Percentiles rank a stretch among this genome's conserved stretches.
These are phyloP conservation scores for Sungouiella thailandica DNA, from an alignment of 805 yeast species.

Conservation along the genomic window DNA sequence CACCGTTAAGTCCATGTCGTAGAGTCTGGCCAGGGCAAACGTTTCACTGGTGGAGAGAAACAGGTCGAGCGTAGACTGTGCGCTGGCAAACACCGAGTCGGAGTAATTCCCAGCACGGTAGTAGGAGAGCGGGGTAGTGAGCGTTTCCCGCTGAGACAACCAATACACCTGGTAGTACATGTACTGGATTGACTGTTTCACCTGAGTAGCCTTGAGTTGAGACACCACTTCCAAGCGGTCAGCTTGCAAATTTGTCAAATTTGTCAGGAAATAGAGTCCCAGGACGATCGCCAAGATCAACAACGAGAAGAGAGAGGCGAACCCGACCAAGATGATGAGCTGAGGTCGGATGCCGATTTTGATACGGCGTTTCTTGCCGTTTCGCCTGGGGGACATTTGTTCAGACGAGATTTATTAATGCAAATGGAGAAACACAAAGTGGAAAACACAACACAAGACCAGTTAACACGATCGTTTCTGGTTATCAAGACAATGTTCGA, in stretches of 20 bases:
- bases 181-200: conserved; percentile 60
- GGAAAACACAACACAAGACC: too few relatives aligned
- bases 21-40: conserved; percentile 60
- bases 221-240: conserved; percentile 76
- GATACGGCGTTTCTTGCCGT: conserved; percentile 12
- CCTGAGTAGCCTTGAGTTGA: conserved; percentile 74
- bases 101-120: conserved; percentile 73
- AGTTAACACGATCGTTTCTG: too few relatives aligned
- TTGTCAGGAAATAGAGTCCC: conserved; percentile 64
- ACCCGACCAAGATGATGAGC: conserved; percentile 62
- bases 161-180: conserved; percentile 66
- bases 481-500: too few relatives aligned
- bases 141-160: conserved; percentile 54
- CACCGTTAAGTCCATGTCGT: conserved; percentile 51
- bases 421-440: too few relatives aligned
- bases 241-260: conserved; percentile 56
- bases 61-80: conserved; percentile 45
- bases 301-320: conserved; percentile 66
- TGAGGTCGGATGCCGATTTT: conserved; percentile 71
- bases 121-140: conserved; percentile 56
- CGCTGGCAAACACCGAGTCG: conserved; percentile 37
- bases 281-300: conserved; percentile 70
- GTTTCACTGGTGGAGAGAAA: conserved; percentile 60
- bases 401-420: too few relatives aligned
- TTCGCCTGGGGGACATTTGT: neutral